Evolutionary conservation across 352 stramenopile genomes (phyloP).

Genomic region (Phytopythium litorale): DNA sequence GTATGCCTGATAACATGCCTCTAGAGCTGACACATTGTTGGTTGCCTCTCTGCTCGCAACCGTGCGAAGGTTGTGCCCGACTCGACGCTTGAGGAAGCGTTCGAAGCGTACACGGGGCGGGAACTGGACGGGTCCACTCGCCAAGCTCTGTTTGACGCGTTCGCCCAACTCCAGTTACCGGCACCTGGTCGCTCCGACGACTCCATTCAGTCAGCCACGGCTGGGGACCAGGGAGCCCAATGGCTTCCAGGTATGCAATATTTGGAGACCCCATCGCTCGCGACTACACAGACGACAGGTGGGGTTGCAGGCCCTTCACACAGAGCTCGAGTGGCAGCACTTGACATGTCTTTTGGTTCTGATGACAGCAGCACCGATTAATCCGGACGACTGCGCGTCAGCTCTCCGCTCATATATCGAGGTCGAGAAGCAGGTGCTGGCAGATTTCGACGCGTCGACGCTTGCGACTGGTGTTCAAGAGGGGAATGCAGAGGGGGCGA

Average conservation of each 20-base stretch:
- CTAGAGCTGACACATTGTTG: neutral
- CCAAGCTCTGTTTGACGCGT: neutral
- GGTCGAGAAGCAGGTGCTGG: constrained; percentile 3
- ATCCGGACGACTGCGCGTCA: neutral
- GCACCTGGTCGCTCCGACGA: neutral
- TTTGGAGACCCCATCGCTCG: constrained; percentile 3
- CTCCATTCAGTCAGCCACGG: neutral
- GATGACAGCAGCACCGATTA: neutral
- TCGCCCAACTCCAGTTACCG: neutral
- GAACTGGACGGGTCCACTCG: constrained; percentile 11
- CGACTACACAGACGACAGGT: neutral
- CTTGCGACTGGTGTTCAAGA: neutral
- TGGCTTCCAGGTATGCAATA: constrained; percentile 4
- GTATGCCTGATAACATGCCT: neutral
- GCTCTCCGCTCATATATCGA: constrained; percentile 3
- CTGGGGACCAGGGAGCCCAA: neutral
- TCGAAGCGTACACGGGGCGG: constrained; percentile 28
- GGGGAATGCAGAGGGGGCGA: neutral
- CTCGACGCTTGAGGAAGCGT: constrained; percentile 13
- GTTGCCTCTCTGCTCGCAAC: neutral
- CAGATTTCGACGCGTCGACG: neutral
- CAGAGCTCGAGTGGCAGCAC: too few relatives aligned
- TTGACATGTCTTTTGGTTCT: neutral
- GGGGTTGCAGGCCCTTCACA: neutral
- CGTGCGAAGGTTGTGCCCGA: neutral